phyloP scores from a whole-genome alignment of 441 rosid genomes.

The Mallotus repandus region DNA sequence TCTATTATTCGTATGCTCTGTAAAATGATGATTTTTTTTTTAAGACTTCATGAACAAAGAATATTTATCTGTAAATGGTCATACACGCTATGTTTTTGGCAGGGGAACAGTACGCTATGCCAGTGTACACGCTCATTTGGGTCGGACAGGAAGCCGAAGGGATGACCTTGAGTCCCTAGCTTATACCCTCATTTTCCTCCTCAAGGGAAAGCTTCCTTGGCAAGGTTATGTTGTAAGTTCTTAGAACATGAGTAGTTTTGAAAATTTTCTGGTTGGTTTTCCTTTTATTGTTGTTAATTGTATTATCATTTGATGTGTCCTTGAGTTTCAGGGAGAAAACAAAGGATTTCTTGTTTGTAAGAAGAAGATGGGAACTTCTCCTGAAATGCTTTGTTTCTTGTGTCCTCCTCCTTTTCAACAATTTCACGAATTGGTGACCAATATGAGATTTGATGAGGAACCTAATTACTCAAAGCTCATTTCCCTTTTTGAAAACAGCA shows the following conservation, averaged over 20 bases:
- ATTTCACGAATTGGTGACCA: conserved; percentile 53
- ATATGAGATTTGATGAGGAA: conserved; percentile 63
- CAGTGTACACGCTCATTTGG: conserved; percentile 67
- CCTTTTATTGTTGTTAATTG: background rate
- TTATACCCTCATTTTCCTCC: conserved; percentile 55
- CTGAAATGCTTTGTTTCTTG: conserved; percentile 50
- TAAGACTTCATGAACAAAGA: no score
- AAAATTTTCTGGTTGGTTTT: background rate
- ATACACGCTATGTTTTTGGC: conserved; percentile 9
- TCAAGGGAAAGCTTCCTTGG: conserved; percentile 58
- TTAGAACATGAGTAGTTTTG: conserved; percentile 3
- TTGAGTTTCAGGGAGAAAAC: conserved; percentile 45
- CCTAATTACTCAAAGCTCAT: conserved; percentile 56
- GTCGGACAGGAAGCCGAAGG: conserved; percentile 56
- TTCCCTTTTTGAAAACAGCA: conserved; percentile 46
- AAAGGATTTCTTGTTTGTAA: conserved; percentile 60
- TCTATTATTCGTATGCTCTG: background rate
- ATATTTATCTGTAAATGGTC: conserved; percentile 1
- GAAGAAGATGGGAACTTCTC: conserved; percentile 61
- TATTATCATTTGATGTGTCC: conserved; percentile 14
- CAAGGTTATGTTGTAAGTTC: conserved; percentile 54
- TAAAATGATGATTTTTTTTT: no score
- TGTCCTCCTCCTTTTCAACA: conserved; percentile 54
- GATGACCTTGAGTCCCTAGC: conserved; percentile 67
- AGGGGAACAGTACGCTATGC: conserved; percentile 67